Percentiles rank a stretch among this genome's conserved stretches.
Evolutionary conservation across 1,284 basidiomycete species (phyloP).

Genomic region (Boletus semigastroideus): DNA sequence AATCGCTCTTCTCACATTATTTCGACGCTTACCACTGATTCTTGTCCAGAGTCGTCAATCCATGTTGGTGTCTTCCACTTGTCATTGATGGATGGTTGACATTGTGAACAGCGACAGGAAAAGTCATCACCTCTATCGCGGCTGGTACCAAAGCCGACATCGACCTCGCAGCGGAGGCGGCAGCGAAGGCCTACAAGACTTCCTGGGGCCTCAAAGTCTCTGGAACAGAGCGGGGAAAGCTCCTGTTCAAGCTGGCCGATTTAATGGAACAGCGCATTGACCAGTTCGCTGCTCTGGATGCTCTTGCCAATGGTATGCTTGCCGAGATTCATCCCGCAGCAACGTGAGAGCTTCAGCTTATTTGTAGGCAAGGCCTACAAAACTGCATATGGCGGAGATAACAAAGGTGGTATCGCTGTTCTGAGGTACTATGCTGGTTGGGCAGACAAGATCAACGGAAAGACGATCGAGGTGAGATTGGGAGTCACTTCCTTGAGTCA

Average conservation of each 20-base stretch:
- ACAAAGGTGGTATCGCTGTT: constrained; percentile 45
- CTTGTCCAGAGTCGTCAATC: constrained; percentile 22
- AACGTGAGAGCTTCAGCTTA: not conserved
- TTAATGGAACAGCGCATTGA: constrained; percentile 65
- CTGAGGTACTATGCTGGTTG: constrained; percentile 39
- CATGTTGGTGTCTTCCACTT: constrained; percentile 10
- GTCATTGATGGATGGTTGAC: not conserved
- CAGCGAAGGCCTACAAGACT: constrained; percentile 44
- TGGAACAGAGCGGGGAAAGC: constrained; percentile 56
- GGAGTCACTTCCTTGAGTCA: not conserved
- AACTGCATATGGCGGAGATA: constrained; percentile 52
- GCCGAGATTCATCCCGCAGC: not conserved
- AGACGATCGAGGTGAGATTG: constrained; percentile 41
- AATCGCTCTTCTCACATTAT: not conserved
- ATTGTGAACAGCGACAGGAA: constrained; percentile 19
- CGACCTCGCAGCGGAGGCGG: constrained; percentile 39
- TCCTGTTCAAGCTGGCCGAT: constrained; percentile 60
- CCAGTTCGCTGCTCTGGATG: constrained; percentile 64
- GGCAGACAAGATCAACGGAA: constrained; percentile 58
- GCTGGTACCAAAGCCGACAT: constrained; percentile 25
- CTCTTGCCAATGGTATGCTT: constrained; percentile 51
- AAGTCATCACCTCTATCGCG: constrained; percentile 22
- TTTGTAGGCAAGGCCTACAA: constrained; percentile 46
- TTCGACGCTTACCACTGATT: not conserved
- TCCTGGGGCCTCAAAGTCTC: constrained; percentile 58